Conservation (phyloP, 129 eudicot species). For the Rutidosis leptorrhynchoides region DNA sequence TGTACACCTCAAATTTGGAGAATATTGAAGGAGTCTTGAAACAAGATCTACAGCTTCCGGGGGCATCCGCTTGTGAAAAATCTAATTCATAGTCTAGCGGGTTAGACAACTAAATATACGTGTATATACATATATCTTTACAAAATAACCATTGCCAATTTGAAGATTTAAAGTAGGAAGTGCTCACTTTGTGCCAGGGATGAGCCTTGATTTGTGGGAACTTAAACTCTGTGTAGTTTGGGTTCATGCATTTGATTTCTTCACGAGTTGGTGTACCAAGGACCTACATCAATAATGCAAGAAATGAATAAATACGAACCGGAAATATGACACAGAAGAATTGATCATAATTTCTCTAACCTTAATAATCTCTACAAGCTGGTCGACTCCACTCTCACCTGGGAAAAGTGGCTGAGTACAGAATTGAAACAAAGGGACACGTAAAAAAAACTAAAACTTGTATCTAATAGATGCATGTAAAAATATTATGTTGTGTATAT, state of each 20-base stretch:
- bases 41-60: conserved; percentile 75
- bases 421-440: neutral
- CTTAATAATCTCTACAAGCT: conserved; percentile 71
- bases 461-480: neutral
- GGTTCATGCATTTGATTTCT: conserved; percentile 74
- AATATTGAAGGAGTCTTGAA: conserved; percentile 64
- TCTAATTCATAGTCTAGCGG: conserved; percentile 21
- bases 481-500: conserved; percentile 9
- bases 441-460: neutral
- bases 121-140: neutral
- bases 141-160: neutral
- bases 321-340: neutral
- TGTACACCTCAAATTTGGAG: conserved; percentile 56
- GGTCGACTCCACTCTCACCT: conserved; percentile 81
- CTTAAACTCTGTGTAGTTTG: conserved; percentile 67
- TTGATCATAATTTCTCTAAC: conserved; percentile 15
- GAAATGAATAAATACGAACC: neutral
- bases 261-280: conserved; percentile 81
- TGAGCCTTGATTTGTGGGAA: conserved; percentile 63
- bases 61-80: conserved; percentile 68
- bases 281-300: conserved; percentile 36
- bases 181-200: conserved; percentile 69
- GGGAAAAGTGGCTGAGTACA: conserved; percentile 60
- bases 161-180: neutral
- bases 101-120: neutral